These are phyloP conservation scores for Entamoeba histolytica DNA, from an alignment of 208 protist species.

Conservation along the genomic window DNA sequence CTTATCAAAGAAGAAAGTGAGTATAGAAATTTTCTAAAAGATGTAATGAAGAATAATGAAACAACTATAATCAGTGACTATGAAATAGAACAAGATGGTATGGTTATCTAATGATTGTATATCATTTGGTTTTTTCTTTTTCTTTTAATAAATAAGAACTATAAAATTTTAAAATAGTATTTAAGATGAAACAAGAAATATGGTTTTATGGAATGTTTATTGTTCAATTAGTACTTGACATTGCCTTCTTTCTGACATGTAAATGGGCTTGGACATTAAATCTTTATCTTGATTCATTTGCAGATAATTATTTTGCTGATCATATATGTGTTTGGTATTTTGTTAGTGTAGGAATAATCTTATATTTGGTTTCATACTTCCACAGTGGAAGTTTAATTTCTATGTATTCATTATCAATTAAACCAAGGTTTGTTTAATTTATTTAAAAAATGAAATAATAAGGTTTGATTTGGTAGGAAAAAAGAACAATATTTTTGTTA, in stretches of 20 bases:
- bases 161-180: too few relatives aligned
- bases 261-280: background rate
- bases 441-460: too few relatives aligned
- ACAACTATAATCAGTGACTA: too few relatives aligned
- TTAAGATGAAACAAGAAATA: too few relatives aligned
- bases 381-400: background rate
- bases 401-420: background rate
- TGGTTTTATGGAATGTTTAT: background rate
- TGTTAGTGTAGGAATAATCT: background rate
- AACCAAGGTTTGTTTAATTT: background rate
- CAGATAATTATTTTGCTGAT: background rate
- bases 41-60: too few relatives aligned
- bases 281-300: background rate
- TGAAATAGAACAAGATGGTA: too few relatives aligned
- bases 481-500: background rate
- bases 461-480: background rate
- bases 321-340: background rate
- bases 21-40: too few relatives aligned
- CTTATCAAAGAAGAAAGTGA: too few relatives aligned
- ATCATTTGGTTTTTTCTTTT: too few relatives aligned
- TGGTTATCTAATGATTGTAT: too few relatives aligned
- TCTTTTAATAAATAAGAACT: too few relatives aligned
- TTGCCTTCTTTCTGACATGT: background rate
- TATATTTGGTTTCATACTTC: background rate
- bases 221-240: background rate